Evolutionary conservation across 2,329 filamentous ascomycete species (phyloP), one percentile per base, ranked within the genome.

Genomic region (Ambrosiella beaveri): DNA sequence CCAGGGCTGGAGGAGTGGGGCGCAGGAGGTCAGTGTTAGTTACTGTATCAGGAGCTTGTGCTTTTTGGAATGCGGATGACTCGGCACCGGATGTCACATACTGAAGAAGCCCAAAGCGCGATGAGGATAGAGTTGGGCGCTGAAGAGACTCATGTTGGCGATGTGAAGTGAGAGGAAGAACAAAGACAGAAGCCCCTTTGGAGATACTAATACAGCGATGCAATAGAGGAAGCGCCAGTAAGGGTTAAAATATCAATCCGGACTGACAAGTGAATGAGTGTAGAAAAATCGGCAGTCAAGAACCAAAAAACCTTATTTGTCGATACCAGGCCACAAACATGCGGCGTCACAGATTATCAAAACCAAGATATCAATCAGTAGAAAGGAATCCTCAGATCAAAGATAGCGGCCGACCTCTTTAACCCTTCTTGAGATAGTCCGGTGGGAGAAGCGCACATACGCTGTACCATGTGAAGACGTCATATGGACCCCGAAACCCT

Each of bases 51-150:
- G 11, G 9, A 27, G 12, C 6, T 11, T 4, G 19, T 13, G 40
- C 40, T 41, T 41, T 12, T n/a, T 41, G 8, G 11, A n/a, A n/a
- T 41, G 40, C 3, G n/a, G 5, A 41, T 41, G 40, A 47, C 44
- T 47, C 27, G 5, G 27, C 27, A 27, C 3, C 2, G 35, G 40
- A 44, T n/a, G 37, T 27, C 27, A 59, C 64, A 47, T 63, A 75
- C 73, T 68, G 5, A 84, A 72, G 63, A 81, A 81, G n/a, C 84
- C 81, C 62, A 86, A 70, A 19, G 78, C 81, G 65, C 79, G 76
- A 37, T 82, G 81, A 15, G 84, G 84, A 66, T 81, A 74, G 39
- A 88, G 79, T 66, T 84, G 80, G 58, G 80, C 80, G 38, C 71
- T 73, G 64, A 80, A 78, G 54, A 78, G 70, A 50, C 75, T 72